Conservation (phyloP, 2,329 filamentous ascomycete species). For the Calonectria hongkongensis region DNA sequence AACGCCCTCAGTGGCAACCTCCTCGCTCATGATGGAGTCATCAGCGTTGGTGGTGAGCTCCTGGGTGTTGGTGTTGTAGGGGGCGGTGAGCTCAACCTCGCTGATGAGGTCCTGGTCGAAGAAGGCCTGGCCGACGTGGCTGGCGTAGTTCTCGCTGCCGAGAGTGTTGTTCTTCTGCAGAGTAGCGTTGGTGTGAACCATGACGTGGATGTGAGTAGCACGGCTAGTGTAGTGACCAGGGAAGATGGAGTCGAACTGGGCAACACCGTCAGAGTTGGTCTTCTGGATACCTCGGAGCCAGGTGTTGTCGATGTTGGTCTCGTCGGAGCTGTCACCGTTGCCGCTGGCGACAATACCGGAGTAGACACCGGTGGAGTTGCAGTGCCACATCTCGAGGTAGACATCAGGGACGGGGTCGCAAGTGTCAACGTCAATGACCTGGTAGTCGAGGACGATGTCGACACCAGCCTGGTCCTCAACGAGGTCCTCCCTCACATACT, state of each 20-base stretch:
- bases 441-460: slow-evolving; percentile 64
- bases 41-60: slow-evolving; percentile 70
- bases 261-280: slow-evolving; percentile 65
- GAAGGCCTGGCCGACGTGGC: slow-evolving; percentile 79
- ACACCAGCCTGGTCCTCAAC: slow-evolving; percentile 64
- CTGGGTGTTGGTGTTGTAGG: slow-evolving; percentile 69
- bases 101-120: slow-evolving; percentile 75
- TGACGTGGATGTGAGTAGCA: slow-evolving; percentile 68
- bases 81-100: slow-evolving; percentile 68
- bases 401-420: slow-evolving; percentile 64
- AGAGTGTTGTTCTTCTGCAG: slow-evolving; percentile 59
- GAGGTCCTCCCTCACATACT: slow-evolving; percentile 61
- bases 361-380: slow-evolving; percentile 69
- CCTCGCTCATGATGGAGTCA: slow-evolving; percentile 68
- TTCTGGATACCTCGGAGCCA: slow-evolving; percentile 62
- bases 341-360: slow-evolving; percentile 62
- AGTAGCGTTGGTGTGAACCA: slow-evolving; percentile 62
- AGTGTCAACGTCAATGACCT: slow-evolving; percentile 66
- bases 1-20: slow-evolving; percentile 68
- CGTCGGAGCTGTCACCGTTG: slow-evolving; percentile 66
- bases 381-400: slow-evolving; percentile 68
- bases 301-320: slow-evolving; percentile 58
- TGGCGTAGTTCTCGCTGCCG: slow-evolving; percentile 62
- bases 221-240: slow-evolving; percentile 67
- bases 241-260: slow-evolving; percentile 65